These are phyloP conservation scores for Termitomyces sp. DNA, from an alignment of 768 basidiomycete genomes.

Conservation along the genomic window DNA sequence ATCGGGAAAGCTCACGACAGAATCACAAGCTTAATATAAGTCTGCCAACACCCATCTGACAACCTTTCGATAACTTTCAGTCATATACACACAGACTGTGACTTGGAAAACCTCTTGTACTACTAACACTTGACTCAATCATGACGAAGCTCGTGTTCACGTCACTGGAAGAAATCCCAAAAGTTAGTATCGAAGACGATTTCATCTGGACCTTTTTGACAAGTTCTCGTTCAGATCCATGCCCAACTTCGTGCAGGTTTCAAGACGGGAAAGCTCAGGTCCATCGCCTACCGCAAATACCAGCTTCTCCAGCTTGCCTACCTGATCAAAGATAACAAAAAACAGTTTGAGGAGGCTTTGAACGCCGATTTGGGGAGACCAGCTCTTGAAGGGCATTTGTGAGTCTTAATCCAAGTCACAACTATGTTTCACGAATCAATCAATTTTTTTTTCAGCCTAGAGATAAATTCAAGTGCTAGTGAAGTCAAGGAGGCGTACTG, in stretches of 20 bases:
- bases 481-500: conserved; percentile 52
- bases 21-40: conserved; percentile 1
- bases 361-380: conserved; percentile 61
- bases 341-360: conserved; percentile 55
- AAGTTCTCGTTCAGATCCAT: conserved; percentile 39
- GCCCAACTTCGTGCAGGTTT: conserved; percentile 53
- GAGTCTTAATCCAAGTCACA: background rate
- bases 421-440: background rate
- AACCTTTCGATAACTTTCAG: no score
- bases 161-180: conserved; percentile 46
- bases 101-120: background rate
- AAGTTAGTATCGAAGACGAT: conserved; percentile 23
- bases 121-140: background rate
- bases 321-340: conserved; percentile 66
- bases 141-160: conserved; percentile 38
- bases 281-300: conserved; percentile 65
- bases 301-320: conserved; percentile 75
- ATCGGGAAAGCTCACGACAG: background rate
- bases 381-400: conserved; percentile 50
- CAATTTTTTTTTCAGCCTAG: conserved; percentile 41
- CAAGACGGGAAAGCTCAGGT: conserved; percentile 55
- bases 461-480: conserved; percentile 46
- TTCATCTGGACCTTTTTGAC: background rate
- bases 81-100: background rate
- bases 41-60: no score